Evolutionary conservation across 2,329 filamentous ascomycete species (phyloP).

Genomic region (Aspergillus oerlinghausenensis): DNA sequence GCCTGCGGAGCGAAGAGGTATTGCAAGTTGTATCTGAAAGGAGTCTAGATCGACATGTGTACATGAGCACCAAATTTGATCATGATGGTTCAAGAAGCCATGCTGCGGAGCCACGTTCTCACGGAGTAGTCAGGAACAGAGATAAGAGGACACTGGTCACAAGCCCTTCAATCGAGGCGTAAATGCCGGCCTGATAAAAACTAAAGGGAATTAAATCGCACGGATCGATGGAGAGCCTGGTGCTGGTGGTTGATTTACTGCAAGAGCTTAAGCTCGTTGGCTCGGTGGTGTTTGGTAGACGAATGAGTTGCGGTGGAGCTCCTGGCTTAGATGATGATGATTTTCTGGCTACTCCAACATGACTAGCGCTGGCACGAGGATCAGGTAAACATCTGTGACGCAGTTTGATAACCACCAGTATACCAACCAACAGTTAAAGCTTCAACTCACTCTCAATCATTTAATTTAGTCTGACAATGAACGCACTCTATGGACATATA

Average conservation of each 20-base stretch:
- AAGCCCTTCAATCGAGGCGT: not conserved
- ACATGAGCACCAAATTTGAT: conserved; percentile 20
- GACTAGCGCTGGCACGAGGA: not conserved
- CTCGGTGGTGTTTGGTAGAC: not conserved
- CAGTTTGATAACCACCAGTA: not conserved
- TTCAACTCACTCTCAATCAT: not conserved
- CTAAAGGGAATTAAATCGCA: not conserved
- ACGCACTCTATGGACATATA: not conserved
- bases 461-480: not conserved
- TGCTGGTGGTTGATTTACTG: not conserved
- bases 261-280: not conserved
- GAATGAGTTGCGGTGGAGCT: not conserved
- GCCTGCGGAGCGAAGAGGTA: not conserved
- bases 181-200: not conserved
- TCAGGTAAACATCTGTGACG: not conserved
- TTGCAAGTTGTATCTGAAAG: conserved; percentile 8
- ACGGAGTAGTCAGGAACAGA: conserved; percentile 9
- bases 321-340: not conserved
- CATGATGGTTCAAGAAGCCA: conserved; percentile 29
- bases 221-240: not conserved
- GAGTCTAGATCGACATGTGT: conserved; percentile 16
- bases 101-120: conserved; percentile 17
- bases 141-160: not conserved
- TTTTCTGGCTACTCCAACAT: not conserved
- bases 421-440: not conserved